Evolutionary conservation across 202 grass and related monocot species (phyloP), one percentile per base, ranked within the genome.

Genomic region (Setaria italica): DNA sequence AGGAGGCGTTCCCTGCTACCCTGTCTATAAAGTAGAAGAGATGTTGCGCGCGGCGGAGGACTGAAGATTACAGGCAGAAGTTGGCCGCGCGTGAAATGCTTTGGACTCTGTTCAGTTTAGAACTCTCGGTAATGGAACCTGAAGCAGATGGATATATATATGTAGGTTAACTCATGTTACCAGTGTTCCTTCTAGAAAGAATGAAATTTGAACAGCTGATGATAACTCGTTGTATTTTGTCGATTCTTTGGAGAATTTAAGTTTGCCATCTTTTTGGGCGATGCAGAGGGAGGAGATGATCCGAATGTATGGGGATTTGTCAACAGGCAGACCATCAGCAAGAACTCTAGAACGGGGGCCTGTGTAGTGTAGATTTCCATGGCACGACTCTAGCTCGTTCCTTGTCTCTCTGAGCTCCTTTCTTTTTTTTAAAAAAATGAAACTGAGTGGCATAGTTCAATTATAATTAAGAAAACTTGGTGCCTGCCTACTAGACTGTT

Each of bases 11-110:
- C 62, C 69, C 70, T 37, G 65, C 51, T 84, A 71, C 70, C 20
- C 76, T 87, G 37, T 80, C 45, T 39, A 84, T 90, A 84, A 74
- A 80, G 71, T 80, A 90, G 62, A 68, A 0, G 10, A 62, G 25
- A 13, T 43, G 13, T 30, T 39, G 17, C 8, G 25, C 25, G 43
- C 15, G 7, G 16, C 39, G 39, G 50, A 41, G 39, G 6, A 20
- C 51, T 85, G 63, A 35, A 63, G 17, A 69, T 11, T 63, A 14
- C 16, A 9, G 15, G 30, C 17, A 42, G 15, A n/a, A 7, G 9
- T 21, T 67, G 2, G 15, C n/a, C 25, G 12, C 59, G 14, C 19
- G 3, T 12, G 42, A 15, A 16, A 59, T 76, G 7, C 57, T 68
- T 81, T 55, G 17, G 29, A 2, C 33, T 42, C 8, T 19, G 14